A percentile compares a stretch with the other conserved stretches of the same genome.
These are phyloP conservation scores for Anisodus tanguticus DNA, from an alignment of 257 asterid genomes.

Conservation along the genomic window DNA sequence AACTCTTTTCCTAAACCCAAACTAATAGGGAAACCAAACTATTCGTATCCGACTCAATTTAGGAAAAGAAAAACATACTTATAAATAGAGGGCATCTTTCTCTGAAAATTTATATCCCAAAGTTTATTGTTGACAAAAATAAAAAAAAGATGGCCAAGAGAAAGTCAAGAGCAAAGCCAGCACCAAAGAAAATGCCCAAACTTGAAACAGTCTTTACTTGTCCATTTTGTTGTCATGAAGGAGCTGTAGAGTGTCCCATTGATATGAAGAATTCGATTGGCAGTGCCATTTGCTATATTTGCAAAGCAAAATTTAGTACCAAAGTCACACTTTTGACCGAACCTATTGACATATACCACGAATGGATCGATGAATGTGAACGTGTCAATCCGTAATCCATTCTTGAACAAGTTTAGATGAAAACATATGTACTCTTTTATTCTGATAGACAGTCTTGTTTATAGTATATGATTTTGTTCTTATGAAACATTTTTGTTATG, in stretches of 20 bases:
- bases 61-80: neutral
- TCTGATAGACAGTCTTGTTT: neutral
- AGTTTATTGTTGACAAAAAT: neutral
- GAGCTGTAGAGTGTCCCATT: constrained; percentile 77
- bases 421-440: too few relatives aligned
- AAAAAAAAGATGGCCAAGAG: constrained; percentile 76
- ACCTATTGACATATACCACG: constrained; percentile 76
- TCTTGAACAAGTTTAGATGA: too few relatives aligned
- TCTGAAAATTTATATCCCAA: neutral
- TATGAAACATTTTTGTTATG: neutral
- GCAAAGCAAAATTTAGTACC: constrained; percentile 86
- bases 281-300: constrained; percentile 66
- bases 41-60: neutral
- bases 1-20: neutral
- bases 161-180: constrained; percentile 85
- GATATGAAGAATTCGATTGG: constrained; percentile 80
- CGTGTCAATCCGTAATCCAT: neutral
- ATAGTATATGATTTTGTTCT: neutral
- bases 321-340: constrained; percentile 60
- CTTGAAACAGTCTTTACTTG: constrained; percentile 89
- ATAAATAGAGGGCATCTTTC: neutral
- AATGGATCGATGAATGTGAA: constrained; percentile 87
- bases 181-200: constrained; percentile 80
- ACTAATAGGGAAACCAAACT: neutral
- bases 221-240: constrained; percentile 82